Evolutionary conservation across 495 filamentous ascomycete genomes (phyloP), one percentile per base, ranked within the genome.

Genomic region (Trypethelium eluteriae): DNA sequence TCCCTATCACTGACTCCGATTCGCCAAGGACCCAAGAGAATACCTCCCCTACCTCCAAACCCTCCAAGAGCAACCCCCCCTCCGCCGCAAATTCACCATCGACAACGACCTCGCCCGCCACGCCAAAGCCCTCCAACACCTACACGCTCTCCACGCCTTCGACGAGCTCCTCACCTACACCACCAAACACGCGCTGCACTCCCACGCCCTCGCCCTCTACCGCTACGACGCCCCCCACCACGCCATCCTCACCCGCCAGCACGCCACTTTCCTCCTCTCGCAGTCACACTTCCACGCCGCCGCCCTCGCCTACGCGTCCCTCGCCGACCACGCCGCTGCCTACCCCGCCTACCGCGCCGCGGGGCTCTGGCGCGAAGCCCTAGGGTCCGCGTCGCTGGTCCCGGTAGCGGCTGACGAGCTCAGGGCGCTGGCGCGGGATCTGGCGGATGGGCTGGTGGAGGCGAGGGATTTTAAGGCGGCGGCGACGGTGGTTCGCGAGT

Each of bases 1-100:
- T 9, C 36, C 6, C 3, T 36, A 59, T 3, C 7, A 10, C 53
- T 59, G 32, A 59, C 18, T 36, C 25, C 25, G 7, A 14, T 35
- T 6, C 53, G 53, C 18, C 32, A 59, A 53, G 75, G 94, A 98
- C 70, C 94, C 94, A 16, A 81, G 93, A 68, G 94, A 98, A 78
- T 98, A 98, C 70, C 83, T 98, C 18, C 95, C 94, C 14, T 96
- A 96, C 76, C 83, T 98, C 50, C 91, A 96, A 72, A 87, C 85
- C 32, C 82, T 97, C 9, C 91, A 96, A 73, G 81, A 87, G 63
- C 81, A 94, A 72, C 76, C 87, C 0, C 78, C 83, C 32, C 75
- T 87, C 18, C 85, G 90, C 25, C 85, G 89, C 39, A 83, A 86
- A 50, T 97, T 90, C 70, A 85, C 86, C 49, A 96, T 98, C 62